Evolutionary conservation across 2,329 filamentous ascomycete species (phyloP), one percentile per base, ranked within the genome.

Genomic region (Neurospora sp.): DNA sequence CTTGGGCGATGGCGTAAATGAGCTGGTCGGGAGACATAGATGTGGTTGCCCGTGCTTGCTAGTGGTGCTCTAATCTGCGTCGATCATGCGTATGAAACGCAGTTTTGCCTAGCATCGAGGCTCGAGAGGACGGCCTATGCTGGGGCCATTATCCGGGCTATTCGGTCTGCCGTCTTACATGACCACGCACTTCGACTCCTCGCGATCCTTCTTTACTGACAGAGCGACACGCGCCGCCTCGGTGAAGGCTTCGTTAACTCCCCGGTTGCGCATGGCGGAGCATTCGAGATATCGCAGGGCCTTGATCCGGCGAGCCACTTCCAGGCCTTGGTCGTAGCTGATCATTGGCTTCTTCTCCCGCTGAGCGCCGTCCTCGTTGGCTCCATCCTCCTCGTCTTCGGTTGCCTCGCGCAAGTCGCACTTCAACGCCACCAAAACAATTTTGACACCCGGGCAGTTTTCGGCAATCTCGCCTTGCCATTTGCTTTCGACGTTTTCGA

Each of bases 391-490:
- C 7, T 93, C 91, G 66, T 93, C 91, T 43, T 87, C 88, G 73
- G 83, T 83, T 69, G 89, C 87, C 82, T 97, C 95, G 75, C 96
- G 89, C 77, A 99, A 83, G 82, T 99, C 96, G 83, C 96, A 99
- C 84, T 99, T 99, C 75, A 99, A 87, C 33, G 96, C 96, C 4
- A 97, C 94, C 8, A 99, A 86, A 19, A 99, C 96, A 66, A 99
- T 88, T 81, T 96, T 97, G 73, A 97, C 96, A 71, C 91, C 93
- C 1, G 93, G 93, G 82, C 96, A 98, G 82, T 99, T 97, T 82
- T 99, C 96, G 73, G 94, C 92, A 75, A 99, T 99, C 82, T 99
- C 96, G 73, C 93, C 91, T 5, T 97, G 93, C 96, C 96, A 99
- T 83, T 99, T 99, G 76, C 93, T 95, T 81, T 97, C 93, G 72